Conservation (phyloP, 331 rosid genomes). For the Pyrus hybrid region DNA sequence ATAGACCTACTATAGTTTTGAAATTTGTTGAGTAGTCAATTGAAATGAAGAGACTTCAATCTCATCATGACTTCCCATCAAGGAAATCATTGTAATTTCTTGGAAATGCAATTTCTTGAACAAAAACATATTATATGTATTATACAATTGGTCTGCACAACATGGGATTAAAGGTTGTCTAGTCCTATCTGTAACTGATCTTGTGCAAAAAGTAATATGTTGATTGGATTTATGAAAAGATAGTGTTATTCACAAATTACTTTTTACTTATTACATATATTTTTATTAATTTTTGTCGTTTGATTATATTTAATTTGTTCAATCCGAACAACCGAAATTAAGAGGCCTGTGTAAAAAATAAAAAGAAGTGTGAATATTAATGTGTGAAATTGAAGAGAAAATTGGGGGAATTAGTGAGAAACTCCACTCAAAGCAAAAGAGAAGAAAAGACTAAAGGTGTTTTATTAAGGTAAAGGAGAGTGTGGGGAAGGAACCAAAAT, state of each 20-base stretch:
- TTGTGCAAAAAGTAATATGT: not conserved
- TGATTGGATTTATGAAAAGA: not conserved
- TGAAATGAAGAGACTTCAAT: not conserved
- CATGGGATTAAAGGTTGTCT: not conserved
- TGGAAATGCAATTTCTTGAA: not conserved
- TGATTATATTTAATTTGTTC: no score
- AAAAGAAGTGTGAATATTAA: no score
- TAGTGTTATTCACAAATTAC: rapidly evolving
- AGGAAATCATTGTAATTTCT: conserved; percentile 13
- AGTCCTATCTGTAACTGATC: not conserved
- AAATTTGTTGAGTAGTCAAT: not conserved
- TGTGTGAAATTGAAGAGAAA: not conserved
- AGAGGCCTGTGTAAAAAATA: no score
- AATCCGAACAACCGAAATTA: rapidly evolving
- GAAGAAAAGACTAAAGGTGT: not conserved
- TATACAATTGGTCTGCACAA: not conserved
- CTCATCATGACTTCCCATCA: not conserved
- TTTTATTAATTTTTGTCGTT: no score
- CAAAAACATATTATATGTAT: not conserved
- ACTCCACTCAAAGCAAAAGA: not conserved
- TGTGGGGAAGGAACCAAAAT: not conserved
- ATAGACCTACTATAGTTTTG: not conserved
- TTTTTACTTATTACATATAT: no score
- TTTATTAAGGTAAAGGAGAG: not conserved
- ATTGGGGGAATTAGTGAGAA: not conserved